These are phyloP conservation scores for Dentipellis sp. DNA, from an alignment of 768 basidiomycete genomes.

Conservation along the genomic window DNA sequence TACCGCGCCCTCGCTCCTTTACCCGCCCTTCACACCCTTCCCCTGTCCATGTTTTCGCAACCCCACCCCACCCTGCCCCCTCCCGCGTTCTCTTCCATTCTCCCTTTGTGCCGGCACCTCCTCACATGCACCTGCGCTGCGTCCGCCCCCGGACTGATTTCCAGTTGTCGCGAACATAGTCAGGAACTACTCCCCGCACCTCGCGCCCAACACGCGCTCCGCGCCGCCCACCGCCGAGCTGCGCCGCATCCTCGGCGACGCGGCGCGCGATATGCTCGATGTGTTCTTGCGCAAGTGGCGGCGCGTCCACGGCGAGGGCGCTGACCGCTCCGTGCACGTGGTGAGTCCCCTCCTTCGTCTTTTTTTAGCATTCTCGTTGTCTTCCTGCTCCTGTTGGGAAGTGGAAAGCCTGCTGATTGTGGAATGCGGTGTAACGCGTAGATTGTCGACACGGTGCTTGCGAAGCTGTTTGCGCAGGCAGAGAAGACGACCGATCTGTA, in stretches of 20 bases:
- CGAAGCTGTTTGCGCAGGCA: slow-evolving; percentile 59
- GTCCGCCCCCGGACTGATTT: slow-evolving; percentile 53
- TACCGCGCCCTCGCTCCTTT: slow-evolving; percentile 18
- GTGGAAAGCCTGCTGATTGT: neutral
- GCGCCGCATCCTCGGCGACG: slow-evolving; percentile 46
- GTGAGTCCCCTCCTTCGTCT: slow-evolving; percentile 8
- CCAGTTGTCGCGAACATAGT: slow-evolving; percentile 85
- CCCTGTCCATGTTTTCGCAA: neutral
- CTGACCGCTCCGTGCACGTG: slow-evolving; percentile 12
- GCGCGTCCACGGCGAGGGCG: slow-evolving; percentile 32
- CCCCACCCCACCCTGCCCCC: slow-evolving; percentile 8
- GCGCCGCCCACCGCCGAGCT: slow-evolving; percentile 69
- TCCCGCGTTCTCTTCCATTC: slow-evolving; percentile 14
- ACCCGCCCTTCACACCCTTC: neutral
- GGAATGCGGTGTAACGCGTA: slow-evolving; percentile 16
- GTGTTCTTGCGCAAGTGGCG: slow-evolving; percentile 56
- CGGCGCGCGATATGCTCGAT: slow-evolving; percentile 72
- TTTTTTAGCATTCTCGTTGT: no score
- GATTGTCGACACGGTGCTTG: slow-evolving; percentile 77
- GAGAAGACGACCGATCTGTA: slow-evolving; percentile 57
- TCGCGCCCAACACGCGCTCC: slow-evolving; percentile 55
- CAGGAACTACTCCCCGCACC: slow-evolving; percentile 85
- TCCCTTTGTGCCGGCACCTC: slow-evolving; percentile 15
- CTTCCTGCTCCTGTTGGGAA: neutral
- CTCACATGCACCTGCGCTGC: slow-evolving; percentile 7